Percentiles rank a stretch among this genome's conserved stretches.
These are phyloP conservation scores for Solanum chmielewskii DNA, from an alignment of 257 asterid genomes.

Conservation along the genomic window DNA sequence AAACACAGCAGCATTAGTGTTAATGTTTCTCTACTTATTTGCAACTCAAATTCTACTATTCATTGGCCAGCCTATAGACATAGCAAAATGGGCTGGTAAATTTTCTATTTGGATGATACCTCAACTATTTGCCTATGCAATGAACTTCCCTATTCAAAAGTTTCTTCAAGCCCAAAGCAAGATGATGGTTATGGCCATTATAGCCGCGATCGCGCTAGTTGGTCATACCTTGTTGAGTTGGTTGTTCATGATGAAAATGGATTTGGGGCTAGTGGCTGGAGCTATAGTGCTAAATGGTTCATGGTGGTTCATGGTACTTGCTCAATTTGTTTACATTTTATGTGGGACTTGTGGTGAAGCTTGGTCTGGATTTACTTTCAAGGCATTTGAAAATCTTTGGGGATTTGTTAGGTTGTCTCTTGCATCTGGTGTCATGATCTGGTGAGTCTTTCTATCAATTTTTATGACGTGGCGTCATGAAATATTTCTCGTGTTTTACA, in stretches of 20 bases:
- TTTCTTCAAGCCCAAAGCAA: constrained; percentile 28
- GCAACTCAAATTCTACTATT: constrained; percentile 25
- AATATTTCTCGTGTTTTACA: background rate
- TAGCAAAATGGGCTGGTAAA: constrained; percentile 9
- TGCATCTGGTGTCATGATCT: constrained; percentile 44
- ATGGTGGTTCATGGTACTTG: constrained; percentile 49
- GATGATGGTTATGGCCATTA: constrained; percentile 28
- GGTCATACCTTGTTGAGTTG: constrained; percentile 34
- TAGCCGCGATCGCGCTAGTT: constrained; percentile 19
- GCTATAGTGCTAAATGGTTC: constrained; percentile 31
- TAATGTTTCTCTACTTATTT: constrained; percentile 20
- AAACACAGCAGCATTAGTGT: constrained; percentile 4
- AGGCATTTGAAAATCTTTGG: constrained; percentile 23
- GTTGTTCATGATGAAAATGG: constrained; percentile 19
- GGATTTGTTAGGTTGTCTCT: constrained; percentile 25
- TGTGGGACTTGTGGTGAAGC: constrained; percentile 24
- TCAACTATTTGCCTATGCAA: constrained; percentile 46
- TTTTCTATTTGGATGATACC: constrained; percentile 47
- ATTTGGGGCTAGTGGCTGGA: constrained; percentile 37
- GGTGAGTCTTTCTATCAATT: constrained; percentile 7
- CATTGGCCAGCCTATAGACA: constrained; percentile 10
- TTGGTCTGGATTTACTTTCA: constrained; percentile 45
- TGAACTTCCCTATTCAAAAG: background rate
- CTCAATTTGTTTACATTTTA: constrained; percentile 25
- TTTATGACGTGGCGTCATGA: background rate